Evolutionary conservation across 495 filamentous ascomycete species (phyloP).

Genomic region (Podospora appendiculata): DNA sequence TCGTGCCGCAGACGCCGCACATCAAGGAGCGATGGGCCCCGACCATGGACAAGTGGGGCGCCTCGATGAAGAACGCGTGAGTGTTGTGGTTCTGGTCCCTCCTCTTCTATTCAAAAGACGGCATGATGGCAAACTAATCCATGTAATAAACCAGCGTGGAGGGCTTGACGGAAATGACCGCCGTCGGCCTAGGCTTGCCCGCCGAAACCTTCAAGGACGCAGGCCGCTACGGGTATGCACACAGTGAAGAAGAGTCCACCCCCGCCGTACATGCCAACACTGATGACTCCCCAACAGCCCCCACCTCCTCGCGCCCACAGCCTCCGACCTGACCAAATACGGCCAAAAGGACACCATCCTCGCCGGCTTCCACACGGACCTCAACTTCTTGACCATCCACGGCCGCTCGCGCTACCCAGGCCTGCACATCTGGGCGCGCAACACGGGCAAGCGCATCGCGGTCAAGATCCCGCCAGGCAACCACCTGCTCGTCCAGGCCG

Average conservation of each 20-base stretch:
- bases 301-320: constrained; percentile 44
- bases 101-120: background rate
- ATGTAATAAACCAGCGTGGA: constrained; percentile 26
- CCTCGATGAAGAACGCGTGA: constrained; percentile 44
- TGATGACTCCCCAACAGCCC: constrained; percentile 27
- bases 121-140: too few species aligned
- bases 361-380: constrained; percentile 46
- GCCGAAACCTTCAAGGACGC: constrained; percentile 36
- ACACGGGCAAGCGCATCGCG: constrained; percentile 41
- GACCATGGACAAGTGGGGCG: constrained; percentile 41
- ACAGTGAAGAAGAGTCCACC: background rate
- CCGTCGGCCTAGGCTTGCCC: constrained; percentile 39
- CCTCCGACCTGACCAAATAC: constrained; percentile 40
- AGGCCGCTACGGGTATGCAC: constrained; percentile 42
- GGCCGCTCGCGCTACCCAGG: constrained; percentile 46
- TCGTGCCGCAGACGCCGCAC: constrained; percentile 31
- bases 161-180: constrained; percentile 40
- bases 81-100: constrained; percentile 14
- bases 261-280: too few species aligned
- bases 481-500: constrained; percentile 43
- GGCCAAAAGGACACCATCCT: constrained; percentile 42
- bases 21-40: constrained; percentile 36
- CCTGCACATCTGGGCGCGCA: constrained; percentile 47
- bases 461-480: constrained; percentile 41
- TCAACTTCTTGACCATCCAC: constrained; percentile 50